Evolutionary conservation across 2,329 filamentous ascomycete genomes (phyloP), one percentile per base, ranked within the genome.

Genomic region (Aspergillus fructus): DNA sequence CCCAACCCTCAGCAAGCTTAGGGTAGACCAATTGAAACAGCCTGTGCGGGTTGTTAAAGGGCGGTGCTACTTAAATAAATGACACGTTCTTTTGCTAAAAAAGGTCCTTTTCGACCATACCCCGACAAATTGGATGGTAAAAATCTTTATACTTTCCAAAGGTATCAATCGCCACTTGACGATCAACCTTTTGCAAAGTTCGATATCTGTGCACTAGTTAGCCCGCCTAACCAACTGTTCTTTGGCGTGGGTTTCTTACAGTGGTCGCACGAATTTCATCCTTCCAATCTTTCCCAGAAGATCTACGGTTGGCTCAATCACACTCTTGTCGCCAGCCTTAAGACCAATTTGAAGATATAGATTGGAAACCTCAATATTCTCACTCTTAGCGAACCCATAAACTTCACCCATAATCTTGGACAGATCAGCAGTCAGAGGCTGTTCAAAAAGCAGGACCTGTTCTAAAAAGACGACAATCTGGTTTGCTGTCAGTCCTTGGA

Each of bases 231-330:
- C 11, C 12, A 7, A 11, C 13, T 45, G 19, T 11, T 23, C 49
- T 13, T 19, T 21, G 24, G 12, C 17, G n/a, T 12, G 21, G 23
- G 23, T 3, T 40, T 64, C 74, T 69, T 72, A 97, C 69, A 97
- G 76, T 21, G 93, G 91, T 48, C 93, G 82, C 58, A 97, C 93
- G 74, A 93, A 97, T 83, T 97, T 97, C 94, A 99, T 97, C 56
- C 94, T 82, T 12, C 94, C 94, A 23, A 97, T 92, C 52, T 83
- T 82, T 33, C 90, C 90, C 40, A 97, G 79, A 55, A 97, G 79
- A 58, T 90, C 85, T 1, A 89, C 86, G 0, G 91, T 85, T 1
- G 88, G 87, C 59, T 85, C 71, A 67, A 93, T 91, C 39, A 89
- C 84, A 56, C 81, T 83, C 51, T 82, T 74, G 66, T 92, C 90